Evolutionary conservation across 371 early-diverging fungal species (phyloP).

Genomic region (Mucor lusitanicus): DNA sequence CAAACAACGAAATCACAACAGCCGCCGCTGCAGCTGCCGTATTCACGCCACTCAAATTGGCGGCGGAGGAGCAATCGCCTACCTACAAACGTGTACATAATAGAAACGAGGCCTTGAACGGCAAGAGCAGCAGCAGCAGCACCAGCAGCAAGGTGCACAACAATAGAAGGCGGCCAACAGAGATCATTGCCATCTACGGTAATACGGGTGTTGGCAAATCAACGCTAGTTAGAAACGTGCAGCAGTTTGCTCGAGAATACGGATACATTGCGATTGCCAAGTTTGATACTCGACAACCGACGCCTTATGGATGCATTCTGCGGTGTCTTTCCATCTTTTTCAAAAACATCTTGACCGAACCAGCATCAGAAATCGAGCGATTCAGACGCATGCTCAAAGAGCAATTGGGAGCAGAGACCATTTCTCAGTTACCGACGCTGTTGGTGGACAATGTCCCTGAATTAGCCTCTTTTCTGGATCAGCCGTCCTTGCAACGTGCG

Average conservation of each 20-base stretch:
- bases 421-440: conserved; percentile 36
- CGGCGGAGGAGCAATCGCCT: conserved; percentile 8
- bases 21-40: conserved; percentile 11
- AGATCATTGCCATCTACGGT: conserved; percentile 48
- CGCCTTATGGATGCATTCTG: conserved; percentile 49
- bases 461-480: conserved; percentile 31
- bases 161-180: conserved; percentile 33
- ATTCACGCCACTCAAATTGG: conserved; percentile 11
- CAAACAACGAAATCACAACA: not conserved
- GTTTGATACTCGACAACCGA: conserved; percentile 46
- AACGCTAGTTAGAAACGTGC: conserved; percentile 37
- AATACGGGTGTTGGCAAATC: conserved; percentile 52
- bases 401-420: conserved; percentile 37
- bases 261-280: conserved; percentile 51
- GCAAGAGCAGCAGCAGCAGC: conserved; percentile 1
- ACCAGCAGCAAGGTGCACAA: conserved; percentile 2
- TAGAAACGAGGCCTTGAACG: not conserved
- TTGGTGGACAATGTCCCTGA: conserved; percentile 48
- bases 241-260: conserved; percentile 43
- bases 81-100: conserved; percentile 18
- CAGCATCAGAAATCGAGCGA: conserved; percentile 32
- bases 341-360: conserved; percentile 41
- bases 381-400: conserved; percentile 39
- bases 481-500: conserved; percentile 7
- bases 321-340: conserved; percentile 45